phyloP scores from a whole-genome alignment of 805 yeast genomes.

The Lachancea lanzarotensis region DNA sequence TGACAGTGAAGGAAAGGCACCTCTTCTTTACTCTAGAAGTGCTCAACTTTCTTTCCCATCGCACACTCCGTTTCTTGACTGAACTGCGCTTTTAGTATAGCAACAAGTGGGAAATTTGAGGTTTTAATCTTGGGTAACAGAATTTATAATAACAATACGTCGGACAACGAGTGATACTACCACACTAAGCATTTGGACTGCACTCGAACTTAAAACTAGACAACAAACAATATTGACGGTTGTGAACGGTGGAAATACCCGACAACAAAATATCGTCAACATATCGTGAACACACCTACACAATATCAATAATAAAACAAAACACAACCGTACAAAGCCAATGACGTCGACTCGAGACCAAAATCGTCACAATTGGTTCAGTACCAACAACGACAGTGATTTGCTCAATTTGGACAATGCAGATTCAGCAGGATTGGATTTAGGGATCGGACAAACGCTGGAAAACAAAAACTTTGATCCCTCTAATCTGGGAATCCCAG shows the following conservation, averaged over 20 bases:
- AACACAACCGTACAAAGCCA: not conserved
- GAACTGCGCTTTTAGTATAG: not conserved
- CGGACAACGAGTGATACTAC: too few relatives aligned
- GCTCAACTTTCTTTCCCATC: too few relatives aligned
- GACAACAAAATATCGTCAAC: not conserved
- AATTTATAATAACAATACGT: too few relatives aligned
- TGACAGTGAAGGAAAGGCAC: not conserved
- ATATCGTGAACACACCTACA: not conserved
- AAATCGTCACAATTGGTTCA: slow-evolving; percentile 2
- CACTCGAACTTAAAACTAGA: too few relatives aligned
- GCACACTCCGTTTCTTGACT: not conserved
- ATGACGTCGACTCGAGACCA: slow-evolving; percentile 7
- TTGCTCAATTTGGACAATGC: slow-evolving; percentile 3
- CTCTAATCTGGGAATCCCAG: not conserved
- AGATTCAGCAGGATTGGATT: slow-evolving; percentile 1
- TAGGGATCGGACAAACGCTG: not conserved
- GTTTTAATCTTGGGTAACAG: too few relatives aligned
- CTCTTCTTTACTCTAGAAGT: too few relatives aligned
- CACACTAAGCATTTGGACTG: too few relatives aligned
- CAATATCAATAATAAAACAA: not conserved
- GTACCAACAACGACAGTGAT: slow-evolving; percentile 1
- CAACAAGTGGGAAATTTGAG: too few relatives aligned
- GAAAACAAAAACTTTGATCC: not conserved
- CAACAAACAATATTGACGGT: too few relatives aligned
- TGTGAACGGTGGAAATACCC: too few relatives aligned